Evolutionary conservation across 345 rosid genomes (phyloP).

Genomic region (Tarenaya hassleriana): DNA sequence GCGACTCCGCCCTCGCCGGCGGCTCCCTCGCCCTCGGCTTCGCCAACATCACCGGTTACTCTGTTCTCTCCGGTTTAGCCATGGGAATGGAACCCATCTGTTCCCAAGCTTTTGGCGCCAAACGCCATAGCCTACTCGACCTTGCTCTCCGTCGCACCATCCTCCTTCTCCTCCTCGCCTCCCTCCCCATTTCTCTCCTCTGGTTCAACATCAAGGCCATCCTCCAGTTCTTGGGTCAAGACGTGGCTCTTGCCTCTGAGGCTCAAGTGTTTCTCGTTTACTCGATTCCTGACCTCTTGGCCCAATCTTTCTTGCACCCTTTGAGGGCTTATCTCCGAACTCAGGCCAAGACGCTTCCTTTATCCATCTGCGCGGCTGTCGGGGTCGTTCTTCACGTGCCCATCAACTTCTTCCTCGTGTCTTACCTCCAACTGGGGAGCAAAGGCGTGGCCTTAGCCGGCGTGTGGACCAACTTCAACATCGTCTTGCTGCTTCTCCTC

Average conservation of each 20-base stretch:
- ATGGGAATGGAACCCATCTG: conserved; percentile 93
- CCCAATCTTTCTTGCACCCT: conserved; percentile 75
- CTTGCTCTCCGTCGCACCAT: conserved; percentile 62
- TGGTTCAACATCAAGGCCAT: conserved; percentile 75
- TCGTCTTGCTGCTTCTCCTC: conserved; percentile 43
- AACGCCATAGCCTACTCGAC: conserved; percentile 43
- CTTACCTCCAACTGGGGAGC: conserved; percentile 49
- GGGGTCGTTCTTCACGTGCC: conserved; percentile 65
- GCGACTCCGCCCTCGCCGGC: conserved; percentile 65
- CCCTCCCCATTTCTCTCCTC: conserved; percentile 56
- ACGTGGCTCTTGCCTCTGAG: conserved; percentile 42
- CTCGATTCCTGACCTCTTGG: conserved; percentile 79
- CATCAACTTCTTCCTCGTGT: conserved; percentile 47
- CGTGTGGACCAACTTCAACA: conserved; percentile 62
- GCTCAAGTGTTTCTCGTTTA: conserved; percentile 61
- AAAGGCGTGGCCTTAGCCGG: conserved; percentile 72
- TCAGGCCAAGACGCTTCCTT: conserved; percentile 70
- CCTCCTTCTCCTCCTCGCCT: conserved; percentile 46
- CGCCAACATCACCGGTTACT: conserved; percentile 87
- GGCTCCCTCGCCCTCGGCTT: conserved; percentile 84
- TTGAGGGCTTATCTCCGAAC: conserved; percentile 72
- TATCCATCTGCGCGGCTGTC: conserved; percentile 52
- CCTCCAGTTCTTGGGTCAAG: conserved; percentile 55
- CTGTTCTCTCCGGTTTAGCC: conserved; percentile 80
- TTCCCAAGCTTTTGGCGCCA: conserved; percentile 84